phyloP scores from a whole-genome alignment of 1,284 basidiomycete species.

The Mycena citricolor region DNA sequence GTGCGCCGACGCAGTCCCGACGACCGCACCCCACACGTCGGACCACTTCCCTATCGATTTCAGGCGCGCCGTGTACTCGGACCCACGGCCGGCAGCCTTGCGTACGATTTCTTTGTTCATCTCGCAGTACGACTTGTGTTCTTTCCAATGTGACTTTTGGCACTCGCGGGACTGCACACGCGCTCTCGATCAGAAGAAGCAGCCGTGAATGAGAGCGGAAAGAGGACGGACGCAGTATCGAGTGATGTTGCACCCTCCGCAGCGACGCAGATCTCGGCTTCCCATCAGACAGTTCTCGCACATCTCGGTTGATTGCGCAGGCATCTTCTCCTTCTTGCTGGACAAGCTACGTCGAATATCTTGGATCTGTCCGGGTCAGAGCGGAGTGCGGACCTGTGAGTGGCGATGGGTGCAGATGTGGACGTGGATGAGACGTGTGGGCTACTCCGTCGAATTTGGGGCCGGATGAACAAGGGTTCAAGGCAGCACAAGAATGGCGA shows the following conservation, averaged over 20 bases:
- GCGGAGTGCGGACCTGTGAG: too few relatives aligned
- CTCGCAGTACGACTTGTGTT: constrained; percentile 9
- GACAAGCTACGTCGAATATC: too few relatives aligned
- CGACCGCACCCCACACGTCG: background rate
- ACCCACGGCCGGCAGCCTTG: background rate
- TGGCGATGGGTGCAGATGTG: too few relatives aligned
- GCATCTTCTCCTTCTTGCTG: too few relatives aligned
- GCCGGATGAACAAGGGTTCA: too few relatives aligned
- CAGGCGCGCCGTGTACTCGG: constrained; percentile 3
- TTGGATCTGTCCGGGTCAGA: too few relatives aligned
- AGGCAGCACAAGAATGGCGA: too few relatives aligned
- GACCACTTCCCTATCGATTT: constrained; percentile 9
- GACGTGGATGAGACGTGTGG: too few relatives aligned
- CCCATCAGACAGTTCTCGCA: constrained; percentile 10
- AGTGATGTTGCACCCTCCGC: constrained; percentile 1
- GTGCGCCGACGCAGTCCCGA: constrained; percentile 2
- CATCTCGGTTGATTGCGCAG: constrained; percentile 9
- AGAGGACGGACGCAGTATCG: constrained; percentile 7
- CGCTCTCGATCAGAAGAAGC: too few relatives aligned
- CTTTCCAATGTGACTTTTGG: constrained; percentile 16
- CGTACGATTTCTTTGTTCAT: background rate
- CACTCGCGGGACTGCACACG: constrained; percentile 9
- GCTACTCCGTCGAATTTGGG: too few relatives aligned
- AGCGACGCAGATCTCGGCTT: background rate
- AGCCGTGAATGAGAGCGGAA: background rate